These are phyloP conservation scores for Colletotrichum cereale DNA, from an alignment of 2,329 filamentous ascomycete species.

Conservation along the genomic window DNA sequence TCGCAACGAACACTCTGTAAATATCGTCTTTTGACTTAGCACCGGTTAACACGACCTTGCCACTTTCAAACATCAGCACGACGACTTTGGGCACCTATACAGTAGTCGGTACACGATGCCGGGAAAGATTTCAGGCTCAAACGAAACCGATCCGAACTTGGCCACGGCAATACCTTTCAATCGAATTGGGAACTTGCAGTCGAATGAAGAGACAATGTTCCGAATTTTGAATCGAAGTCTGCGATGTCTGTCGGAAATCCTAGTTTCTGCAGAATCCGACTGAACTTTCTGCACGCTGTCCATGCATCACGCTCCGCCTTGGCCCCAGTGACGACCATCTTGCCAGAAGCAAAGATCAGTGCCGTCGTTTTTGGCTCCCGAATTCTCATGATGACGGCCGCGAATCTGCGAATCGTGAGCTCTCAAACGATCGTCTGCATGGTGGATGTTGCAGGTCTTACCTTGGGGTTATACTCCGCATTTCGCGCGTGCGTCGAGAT, in stretches of 20 bases:
- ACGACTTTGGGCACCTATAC: background rate
- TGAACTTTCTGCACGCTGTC: background rate
- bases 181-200: background rate
- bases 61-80: background rate
- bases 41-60: background rate
- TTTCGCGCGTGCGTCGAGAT: background rate
- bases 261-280: background rate
- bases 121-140: background rate
- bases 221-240: background rate
- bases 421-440: background rate
- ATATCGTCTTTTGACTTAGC: background rate
- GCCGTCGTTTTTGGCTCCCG: background rate
- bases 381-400: background rate
- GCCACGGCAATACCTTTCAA: background rate
- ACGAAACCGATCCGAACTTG: background rate
- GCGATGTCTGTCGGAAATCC: background rate
- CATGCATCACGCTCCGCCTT: background rate
- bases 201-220: background rate
- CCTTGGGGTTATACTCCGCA: background rate
- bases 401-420: background rate
- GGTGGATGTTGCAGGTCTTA: background rate
- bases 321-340: background rate
- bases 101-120: background rate
- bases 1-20: background rate
- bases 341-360: background rate